Percentiles rank a stretch among this genome's conserved stretches.
phyloP scores from a whole-genome alignment of 2,329 filamentous ascomycete genomes.

The Aspergillus aculeatus region DNA sequence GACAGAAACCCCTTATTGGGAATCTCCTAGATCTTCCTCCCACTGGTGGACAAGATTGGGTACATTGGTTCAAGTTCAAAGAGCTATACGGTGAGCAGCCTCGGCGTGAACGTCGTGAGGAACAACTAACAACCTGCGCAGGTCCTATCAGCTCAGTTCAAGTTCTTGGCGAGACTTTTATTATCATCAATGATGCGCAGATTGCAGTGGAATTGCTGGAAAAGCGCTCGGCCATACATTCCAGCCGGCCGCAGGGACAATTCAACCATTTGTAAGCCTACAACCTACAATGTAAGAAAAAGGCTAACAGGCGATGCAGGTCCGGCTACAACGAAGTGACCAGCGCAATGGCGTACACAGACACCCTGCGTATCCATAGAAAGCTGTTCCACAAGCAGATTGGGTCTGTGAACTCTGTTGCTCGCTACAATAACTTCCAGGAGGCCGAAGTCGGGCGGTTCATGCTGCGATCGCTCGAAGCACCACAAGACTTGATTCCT shows the following conservation, averaged over 20 bases:
- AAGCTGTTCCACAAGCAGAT: slow-evolving; percentile 49
- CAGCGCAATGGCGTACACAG: slow-evolving; percentile 37
- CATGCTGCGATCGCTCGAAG: slow-evolving; percentile 43
- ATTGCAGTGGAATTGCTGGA: slow-evolving; percentile 37
- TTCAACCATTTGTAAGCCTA: slow-evolving; percentile 40
- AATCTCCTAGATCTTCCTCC: slow-evolving; percentile 52
- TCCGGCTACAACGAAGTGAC: slow-evolving; percentile 43
- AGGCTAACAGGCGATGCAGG: slow-evolving; percentile 19
- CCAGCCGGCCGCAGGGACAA: slow-evolving; percentile 30
- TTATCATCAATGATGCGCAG: slow-evolving; percentile 37
- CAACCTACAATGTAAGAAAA: no score
- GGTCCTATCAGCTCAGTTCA: slow-evolving; percentile 41
- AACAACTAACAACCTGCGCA: slow-evolving; percentile 8
- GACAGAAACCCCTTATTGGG: slow-evolving; percentile 49
- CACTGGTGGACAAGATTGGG: slow-evolving; percentile 37
- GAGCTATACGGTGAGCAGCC: slow-evolving; percentile 36
- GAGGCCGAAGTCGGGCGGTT: slow-evolving; percentile 48
- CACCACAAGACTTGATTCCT: slow-evolving; percentile 38
- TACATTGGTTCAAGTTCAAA: slow-evolving; percentile 48
- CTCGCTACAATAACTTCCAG: slow-evolving; percentile 44
- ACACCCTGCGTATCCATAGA: slow-evolving; percentile 41
- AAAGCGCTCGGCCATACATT: slow-evolving; percentile 31
- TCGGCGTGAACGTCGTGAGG: neutral
- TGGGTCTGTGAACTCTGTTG: slow-evolving; percentile 42
- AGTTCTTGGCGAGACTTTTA: slow-evolving; percentile 37